These are phyloP conservation scores for Cucurbita moschata DNA, from an alignment of 306 rosid species.

Conservation along the genomic window DNA sequence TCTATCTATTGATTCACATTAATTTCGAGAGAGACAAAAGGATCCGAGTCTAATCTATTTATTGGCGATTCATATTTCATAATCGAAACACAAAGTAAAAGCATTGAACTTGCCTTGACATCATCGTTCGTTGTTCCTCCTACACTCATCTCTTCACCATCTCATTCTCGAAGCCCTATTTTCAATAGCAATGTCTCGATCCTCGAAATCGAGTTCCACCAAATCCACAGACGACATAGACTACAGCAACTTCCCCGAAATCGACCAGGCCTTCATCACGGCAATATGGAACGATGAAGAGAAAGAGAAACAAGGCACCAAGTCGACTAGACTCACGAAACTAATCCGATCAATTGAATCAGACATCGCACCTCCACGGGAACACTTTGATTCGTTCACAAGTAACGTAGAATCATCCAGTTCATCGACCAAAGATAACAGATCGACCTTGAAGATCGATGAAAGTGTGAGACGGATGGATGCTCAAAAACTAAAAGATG, in stretches of 20 bases:
- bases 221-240: neutral
- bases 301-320: neutral
- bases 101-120: neutral
- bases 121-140: neutral
- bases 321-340: neutral
- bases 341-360: neutral
- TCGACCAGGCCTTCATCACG: neutral
- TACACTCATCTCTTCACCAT: neutral
- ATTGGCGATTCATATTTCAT: neutral
- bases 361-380: neutral
- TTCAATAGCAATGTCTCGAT: neutral
- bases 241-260: neutral
- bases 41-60: neutral
- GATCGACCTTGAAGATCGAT: neutral
- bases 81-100: neutral
- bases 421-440: neutral
- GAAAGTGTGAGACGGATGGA: neutral
- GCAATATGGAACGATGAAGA: neutral
- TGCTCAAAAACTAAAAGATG: neutral
- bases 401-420: neutral
- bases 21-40: neutral
- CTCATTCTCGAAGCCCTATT: neutral
- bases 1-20: neutral
- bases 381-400: neutral
- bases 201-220: neutral